Evolutionary conservation across 2,329 filamentous ascomycete genomes (phyloP).

Genomic region (Aspergillus viridinutans): DNA sequence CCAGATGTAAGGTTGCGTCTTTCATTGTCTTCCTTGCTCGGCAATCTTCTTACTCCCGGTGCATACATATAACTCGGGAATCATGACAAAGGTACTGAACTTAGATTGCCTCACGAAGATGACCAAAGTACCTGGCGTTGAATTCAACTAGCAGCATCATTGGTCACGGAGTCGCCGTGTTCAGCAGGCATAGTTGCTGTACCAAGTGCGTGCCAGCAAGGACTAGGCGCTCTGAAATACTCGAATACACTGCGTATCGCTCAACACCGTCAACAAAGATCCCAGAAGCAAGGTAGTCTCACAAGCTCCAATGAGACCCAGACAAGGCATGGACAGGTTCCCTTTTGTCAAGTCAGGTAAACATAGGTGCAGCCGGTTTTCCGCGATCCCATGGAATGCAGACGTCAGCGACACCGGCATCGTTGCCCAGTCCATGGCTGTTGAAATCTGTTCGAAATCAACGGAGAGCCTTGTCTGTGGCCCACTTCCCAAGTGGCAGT

Average conservation of each 20-base stretch:
- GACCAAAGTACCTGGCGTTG: background rate
- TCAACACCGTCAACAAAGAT: background rate
- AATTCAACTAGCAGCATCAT: background rate
- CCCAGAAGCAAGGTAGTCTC: background rate
- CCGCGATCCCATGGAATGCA: background rate
- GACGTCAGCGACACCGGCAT: background rate
- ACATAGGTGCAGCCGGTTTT: background rate
- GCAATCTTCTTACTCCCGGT: too few relatives aligned
- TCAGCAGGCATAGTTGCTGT: background rate
- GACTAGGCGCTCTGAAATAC: background rate
- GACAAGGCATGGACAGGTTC: background rate
- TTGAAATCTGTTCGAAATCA: background rate
- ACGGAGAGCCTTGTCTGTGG: background rate
- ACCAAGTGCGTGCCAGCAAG: background rate
- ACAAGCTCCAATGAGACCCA: background rate
- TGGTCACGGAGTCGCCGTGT: background rate
- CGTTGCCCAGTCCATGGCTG: background rate
- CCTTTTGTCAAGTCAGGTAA: background rate
- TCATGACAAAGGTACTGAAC: background rate
- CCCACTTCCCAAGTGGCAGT: background rate
- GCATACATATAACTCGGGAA: too few relatives aligned
- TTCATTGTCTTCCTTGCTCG: too few relatives aligned
- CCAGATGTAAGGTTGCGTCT: too few relatives aligned
- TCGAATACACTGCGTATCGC: background rate
- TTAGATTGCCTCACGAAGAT: background rate